Conservation (phyloP, 2,329 filamentous ascomycete species). For the Arthrobotrys musiformis region DNA sequence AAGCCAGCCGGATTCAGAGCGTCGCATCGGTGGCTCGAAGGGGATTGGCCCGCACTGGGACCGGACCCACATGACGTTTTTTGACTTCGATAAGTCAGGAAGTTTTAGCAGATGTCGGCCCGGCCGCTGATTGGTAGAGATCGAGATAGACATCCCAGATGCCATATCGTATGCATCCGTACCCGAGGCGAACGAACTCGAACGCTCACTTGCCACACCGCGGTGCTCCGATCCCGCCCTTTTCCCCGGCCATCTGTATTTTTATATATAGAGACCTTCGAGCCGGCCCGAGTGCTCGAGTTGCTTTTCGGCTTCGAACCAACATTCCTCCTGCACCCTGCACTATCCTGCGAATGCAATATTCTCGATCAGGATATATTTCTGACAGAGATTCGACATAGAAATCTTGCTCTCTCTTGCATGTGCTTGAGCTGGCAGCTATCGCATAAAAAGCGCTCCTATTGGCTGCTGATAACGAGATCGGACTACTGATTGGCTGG, state of each 20-base stretch:
- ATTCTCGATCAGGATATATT: neutral
- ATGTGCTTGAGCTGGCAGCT: conserved; percentile 26
- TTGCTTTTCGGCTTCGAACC: neutral
- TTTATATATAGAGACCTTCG: neutral
- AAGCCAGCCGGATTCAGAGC: conserved; percentile 31
- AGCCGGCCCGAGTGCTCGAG: neutral
- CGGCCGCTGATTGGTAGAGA: conserved; percentile 28
- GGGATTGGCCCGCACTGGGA: conserved; percentile 13
- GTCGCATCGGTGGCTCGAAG: conserved; percentile 40
- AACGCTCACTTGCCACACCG: conserved; percentile 22
- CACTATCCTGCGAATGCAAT: neutral
- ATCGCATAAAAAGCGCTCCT: neutral
- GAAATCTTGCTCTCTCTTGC: neutral
- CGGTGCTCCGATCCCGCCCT: conserved; percentile 24
- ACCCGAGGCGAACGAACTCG: conserved; percentile 12
- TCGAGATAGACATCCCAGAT: neutral
- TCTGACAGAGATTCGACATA: neutral
- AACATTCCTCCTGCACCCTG: neutral
- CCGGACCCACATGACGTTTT: conserved; percentile 17
- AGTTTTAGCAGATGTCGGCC: conserved; percentile 32
- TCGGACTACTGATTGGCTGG: conserved; percentile 28
- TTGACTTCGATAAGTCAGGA: neutral
- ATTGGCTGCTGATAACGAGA: conserved; percentile 43
- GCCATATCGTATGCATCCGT: neutral
- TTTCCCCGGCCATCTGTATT: conserved; percentile 6